phyloP scores from a whole-genome alignment of 345 rosid genomes.

The Linum tenue region DNA sequence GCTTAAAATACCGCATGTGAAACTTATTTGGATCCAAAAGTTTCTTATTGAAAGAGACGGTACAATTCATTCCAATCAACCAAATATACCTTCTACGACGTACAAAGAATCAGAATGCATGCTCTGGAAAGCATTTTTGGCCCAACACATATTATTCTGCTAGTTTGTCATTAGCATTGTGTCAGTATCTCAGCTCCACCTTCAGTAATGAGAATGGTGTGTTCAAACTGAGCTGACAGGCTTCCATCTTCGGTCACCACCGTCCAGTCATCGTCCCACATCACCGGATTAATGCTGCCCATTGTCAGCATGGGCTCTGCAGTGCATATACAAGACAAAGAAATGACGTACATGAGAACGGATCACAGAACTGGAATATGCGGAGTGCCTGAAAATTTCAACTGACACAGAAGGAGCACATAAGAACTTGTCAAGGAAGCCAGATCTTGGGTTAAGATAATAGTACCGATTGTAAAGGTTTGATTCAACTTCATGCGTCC shows the following conservation, averaged over 20 bases:
- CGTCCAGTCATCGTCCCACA: conserved; percentile 93
- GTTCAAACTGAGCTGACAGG: conserved; percentile 88
- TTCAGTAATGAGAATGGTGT: conserved; percentile 70
- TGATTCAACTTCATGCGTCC: conserved; percentile 82
- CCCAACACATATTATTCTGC: too few species aligned
- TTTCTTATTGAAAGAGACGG: too few species aligned
- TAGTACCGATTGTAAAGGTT: conserved; percentile 79
- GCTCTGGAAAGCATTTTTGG: too few species aligned
- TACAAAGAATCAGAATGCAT: too few species aligned
- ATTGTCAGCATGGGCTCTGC: conserved; percentile 89
- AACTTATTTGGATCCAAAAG: too few species aligned
- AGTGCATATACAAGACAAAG: neutral
- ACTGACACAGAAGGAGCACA: too few species aligned
- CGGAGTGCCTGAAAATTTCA: too few species aligned
- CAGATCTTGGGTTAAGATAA: neutral
- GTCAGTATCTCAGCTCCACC: conserved; percentile 90
- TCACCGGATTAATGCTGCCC: conserved; percentile 64
- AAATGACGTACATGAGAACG: too few species aligned
- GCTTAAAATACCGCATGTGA: too few species aligned
- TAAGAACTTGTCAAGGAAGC: neutral
- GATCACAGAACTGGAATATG: too few species aligned
- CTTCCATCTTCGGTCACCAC: conserved; percentile 84
- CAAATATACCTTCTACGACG: too few species aligned
- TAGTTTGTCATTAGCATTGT: conserved; percentile 22
- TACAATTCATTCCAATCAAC: too few species aligned